A percentile compares a stretch with the other conserved stretches of the same genome.
phyloP scores from a whole-genome alignment of 306 rosid genomes.

The Medicago arabica region DNA sequence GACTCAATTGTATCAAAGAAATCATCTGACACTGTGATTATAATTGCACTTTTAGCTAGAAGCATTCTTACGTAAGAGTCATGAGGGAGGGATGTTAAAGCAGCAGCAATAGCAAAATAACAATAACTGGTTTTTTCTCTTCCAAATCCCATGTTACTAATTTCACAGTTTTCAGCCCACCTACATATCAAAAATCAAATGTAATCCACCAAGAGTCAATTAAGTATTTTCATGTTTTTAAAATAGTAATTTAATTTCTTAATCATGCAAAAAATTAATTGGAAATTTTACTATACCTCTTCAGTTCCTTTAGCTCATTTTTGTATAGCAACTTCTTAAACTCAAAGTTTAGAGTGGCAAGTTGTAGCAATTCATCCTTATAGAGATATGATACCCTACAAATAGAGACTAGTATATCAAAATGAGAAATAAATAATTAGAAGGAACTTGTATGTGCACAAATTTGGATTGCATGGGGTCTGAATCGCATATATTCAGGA shows the following conservation, averaged over 20 bases:
- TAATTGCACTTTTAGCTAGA: conserved; percentile 52
- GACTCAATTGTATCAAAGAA: conserved; percentile 59
- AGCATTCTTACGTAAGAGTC: conserved; percentile 48
- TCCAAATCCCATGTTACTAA: conserved; percentile 58
- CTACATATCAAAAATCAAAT: conserved; percentile 19
- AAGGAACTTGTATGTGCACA: not conserved
- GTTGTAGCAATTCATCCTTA: conserved; percentile 46
- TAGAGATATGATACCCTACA: conserved; percentile 42
- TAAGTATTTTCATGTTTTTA: not conserved
- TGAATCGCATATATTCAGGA: not conserved
- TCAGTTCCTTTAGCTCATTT: conserved; percentile 54
- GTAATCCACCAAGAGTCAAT: not conserved
- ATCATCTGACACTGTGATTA: conserved; percentile 67
- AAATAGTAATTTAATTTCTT: not conserved
- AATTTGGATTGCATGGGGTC: not conserved
- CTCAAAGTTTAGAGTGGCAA: conserved; percentile 51
- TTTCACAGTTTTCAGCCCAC: conserved; percentile 54
- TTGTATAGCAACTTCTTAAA: conserved; percentile 48
- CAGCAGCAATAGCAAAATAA: conserved; percentile 52
- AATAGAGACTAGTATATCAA: not conserved
- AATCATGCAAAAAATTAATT: not conserved
- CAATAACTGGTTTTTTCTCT: conserved; percentile 63
- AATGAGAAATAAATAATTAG: not conserved
- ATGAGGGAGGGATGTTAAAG: conserved; percentile 34
- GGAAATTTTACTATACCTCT: conserved; percentile 40